Base-by-base conservation (phyloP, 441 rosid genomes). In the Pelargonium cotyledonis region DNA sequence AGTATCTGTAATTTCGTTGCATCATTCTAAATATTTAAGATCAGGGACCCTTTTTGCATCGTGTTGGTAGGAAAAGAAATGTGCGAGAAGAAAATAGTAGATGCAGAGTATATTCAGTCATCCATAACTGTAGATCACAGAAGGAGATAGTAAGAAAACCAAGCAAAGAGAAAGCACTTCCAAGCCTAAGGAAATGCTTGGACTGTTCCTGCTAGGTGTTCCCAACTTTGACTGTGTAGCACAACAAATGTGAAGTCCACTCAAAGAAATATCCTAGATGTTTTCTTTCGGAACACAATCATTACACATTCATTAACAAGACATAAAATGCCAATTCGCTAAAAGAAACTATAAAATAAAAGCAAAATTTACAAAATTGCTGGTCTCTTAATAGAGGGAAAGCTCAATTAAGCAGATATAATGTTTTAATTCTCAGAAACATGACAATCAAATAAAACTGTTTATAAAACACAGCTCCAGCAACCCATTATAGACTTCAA, bases 31-130 rank as follows among this genome's bases (percentile, higher is more conserved):
- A 26, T 5, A 60, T 60, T 8, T 11, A 70, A 51, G 43, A 38
- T 55, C 65, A 63, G 9, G 21, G 16, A 16, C 61, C 16, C 61
- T 64, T 23, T 64, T 60, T 26, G 63, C 64, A 65, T 55, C 53
- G 51, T 26, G 23, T 15, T 57, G 49, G 60, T 10, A 63, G 38
- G 31, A 44, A 71, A 68, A 40, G 16, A 12, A 29, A 38, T 29
- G 5, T 3, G 14, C 5, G 4, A 49, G 15, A 49, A 49, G 15
- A 49, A 49, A 49, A 49, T 8, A 7, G 15, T 10, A 41, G 44
- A 41, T 41, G 44, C 8, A 5, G 9, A 41, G 9, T 41, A 41
- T 41, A 26, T 41, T 41, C 44, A 41, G 9, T 41, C 44, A 41
- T 41, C 44, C 44, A 41, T 41, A 41, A 3, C 1, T 8, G 44